Conservation (phyloP, 129 eudicot species). For the Oenanthe sinensis region DNA sequence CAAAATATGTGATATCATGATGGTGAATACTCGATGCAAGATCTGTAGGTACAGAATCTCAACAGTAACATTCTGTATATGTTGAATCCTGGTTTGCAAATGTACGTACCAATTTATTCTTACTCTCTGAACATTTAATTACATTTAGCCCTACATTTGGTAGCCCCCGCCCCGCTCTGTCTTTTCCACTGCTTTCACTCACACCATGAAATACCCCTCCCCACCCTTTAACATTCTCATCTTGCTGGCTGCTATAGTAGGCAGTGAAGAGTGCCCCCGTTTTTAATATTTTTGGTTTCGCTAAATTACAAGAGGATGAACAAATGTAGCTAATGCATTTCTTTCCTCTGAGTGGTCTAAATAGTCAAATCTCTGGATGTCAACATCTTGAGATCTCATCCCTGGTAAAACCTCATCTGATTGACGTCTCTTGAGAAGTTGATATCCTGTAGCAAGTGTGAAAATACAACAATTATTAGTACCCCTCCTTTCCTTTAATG, state of each 20-base stretch:
- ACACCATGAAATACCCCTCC: not conserved
- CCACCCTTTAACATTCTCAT: not conserved
- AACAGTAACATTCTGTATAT: conserved; percentile 39
- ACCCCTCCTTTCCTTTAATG: not conserved
- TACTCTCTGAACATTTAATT: conserved; percentile 7
- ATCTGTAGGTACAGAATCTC: conserved; percentile 50
- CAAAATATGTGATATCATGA: not conserved
- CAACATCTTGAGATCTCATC: conserved; percentile 70
- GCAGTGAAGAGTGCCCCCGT: not conserved
- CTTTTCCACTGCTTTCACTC: not conserved
- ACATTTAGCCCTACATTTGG: conserved; percentile 10
- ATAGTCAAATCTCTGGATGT: conserved; percentile 38
- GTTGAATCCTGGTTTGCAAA: conserved; percentile 15
- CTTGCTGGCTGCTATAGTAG: not conserved
- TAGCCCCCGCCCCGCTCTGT: conserved; percentile 17
- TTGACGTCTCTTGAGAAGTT: conserved; percentile 45
- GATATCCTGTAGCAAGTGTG: conserved; percentile 48
- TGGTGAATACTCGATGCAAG: conserved; percentile 15
- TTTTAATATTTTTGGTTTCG: not conserved
- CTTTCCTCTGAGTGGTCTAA: conserved; percentile 20
- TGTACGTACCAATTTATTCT: conserved; percentile 25
- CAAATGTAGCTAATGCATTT: conserved; percentile 8
- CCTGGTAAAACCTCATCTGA: conserved; percentile 62
- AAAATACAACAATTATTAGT: conserved; percentile 11
- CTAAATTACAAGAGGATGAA: not conserved